Conservation (phyloP, 2,329 filamentous ascomycete species). For the Microcyclospora tardicrescens region DNA sequence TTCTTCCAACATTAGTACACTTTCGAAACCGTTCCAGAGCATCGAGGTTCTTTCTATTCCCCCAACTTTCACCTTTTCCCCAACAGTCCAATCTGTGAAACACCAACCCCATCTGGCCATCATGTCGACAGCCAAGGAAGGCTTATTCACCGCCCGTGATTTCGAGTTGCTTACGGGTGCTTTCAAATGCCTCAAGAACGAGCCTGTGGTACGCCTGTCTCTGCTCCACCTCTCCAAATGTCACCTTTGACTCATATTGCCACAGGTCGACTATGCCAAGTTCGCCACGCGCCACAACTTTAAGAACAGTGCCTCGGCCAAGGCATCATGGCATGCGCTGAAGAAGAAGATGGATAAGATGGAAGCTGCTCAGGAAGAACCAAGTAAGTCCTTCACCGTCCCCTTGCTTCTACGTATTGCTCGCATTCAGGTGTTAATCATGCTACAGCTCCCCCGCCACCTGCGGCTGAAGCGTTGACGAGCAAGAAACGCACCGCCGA, state of each 20-base stretch:
- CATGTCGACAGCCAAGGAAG: constrained; percentile 1
- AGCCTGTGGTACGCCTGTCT: constrained; percentile 2
- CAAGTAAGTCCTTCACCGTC: neutral
- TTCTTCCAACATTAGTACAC: no score
- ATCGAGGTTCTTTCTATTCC: no score
- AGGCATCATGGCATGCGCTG: constrained; percentile 23
- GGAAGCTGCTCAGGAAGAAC: neutral
- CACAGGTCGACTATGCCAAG: constrained; percentile 27
- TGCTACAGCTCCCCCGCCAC: neutral
- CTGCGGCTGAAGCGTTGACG: neutral
- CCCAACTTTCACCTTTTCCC: no score
- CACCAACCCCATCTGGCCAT: neutral
- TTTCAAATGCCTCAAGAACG: constrained; percentile 6
- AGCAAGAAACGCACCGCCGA: neutral
- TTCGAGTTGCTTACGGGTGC: constrained; percentile 9
- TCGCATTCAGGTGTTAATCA: neutral
- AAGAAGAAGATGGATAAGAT: constrained; percentile 25
- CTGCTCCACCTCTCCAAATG: neutral
- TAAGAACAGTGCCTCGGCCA: constrained; percentile 25
- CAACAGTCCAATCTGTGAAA: no score
- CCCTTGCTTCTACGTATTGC: neutral
- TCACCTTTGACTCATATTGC: neutral
- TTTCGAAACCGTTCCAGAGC: no score
- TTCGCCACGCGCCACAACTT: constrained; percentile 25
- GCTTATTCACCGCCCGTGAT: constrained; percentile 8